Base-by-base conservation (phyloP, 164 flowering plant genomes). In the Dillenia suffruticosa region DNA sequence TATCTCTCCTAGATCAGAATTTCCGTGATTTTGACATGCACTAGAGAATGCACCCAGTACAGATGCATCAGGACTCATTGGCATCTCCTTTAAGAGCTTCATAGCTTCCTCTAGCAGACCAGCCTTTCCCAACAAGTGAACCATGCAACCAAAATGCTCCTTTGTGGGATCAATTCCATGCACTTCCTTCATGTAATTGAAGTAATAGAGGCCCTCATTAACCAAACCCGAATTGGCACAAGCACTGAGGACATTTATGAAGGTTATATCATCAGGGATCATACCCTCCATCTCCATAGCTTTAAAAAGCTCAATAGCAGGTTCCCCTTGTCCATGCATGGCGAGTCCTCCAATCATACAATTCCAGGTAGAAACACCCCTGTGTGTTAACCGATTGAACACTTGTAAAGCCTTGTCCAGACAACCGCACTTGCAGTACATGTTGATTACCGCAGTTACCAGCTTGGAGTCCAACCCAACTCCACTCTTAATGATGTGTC, bases 381-480 rank as follows among this genome's bases (percentile, higher is more conserved):
- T 83, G 9, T 12, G 49, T 3, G 70, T 58, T 50, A 78, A 72
- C 8, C 63, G 66, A 13, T 63, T 62, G 47, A 86, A 86, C 45
- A 74, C 65, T 62, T 76, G 77, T 45, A 77, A 68, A n/a, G 82
- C 88, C 61, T 77, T 76, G 11, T 82, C 80, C 53, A 86, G 11
- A 63, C 76, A 73, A 12, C 92, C 88, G 58, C 92, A 86, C 70
- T 84, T 86, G 63, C 84, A 86, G 45, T 79, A 86, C 92, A 82
- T 82, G 65, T 84, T 87, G 8, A 81, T 75, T 12, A 83, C 45
- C 0, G 82, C 65, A 14, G 83, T 74, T n/a, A 77, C 83, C 47
- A 83, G 78, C 61, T 75, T 79, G 6, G 77, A 47, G 54, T 86
- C 89, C 24, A 79, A 5, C 53, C 80, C 76, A 51, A 86, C 72